Base-by-base conservation (phyloP, 805 yeast genomes). In the Candida stauntonica region DNA sequence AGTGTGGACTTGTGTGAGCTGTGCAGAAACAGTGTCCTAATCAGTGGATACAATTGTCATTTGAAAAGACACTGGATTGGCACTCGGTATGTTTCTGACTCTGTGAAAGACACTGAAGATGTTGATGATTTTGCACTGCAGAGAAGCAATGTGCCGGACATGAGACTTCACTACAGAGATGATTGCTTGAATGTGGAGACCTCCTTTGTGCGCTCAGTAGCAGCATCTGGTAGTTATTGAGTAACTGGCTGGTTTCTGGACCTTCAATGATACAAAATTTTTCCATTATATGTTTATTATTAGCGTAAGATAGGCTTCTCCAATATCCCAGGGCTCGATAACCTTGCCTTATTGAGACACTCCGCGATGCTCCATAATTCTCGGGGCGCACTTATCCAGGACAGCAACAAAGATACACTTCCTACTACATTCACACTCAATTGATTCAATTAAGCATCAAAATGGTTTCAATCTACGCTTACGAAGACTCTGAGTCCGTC, bases 401-500 rank as follows among this genome's bases (percentile, higher is more conserved):
- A 8, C 9, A 21, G 24, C 24, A 21, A 21, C 24, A 8, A n/a
- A 27, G 7, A 21, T 28, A 17, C 9, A 21, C 31, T 16, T 28
- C 13, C 14, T 14, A 14, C 13, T 18, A 28, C 17, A n/a, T 16
- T 14, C 14, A 5, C 7, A 8, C 12, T 26, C 13, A 7, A 26
- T n/a, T n/a, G 15, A 6, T 14, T 26, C 12, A 13, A n/a, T 6
- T 9, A 12, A 28, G 14, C 11, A 19, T 5, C 17, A 36, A 14
- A 33, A 66, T 64, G 70, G 69, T 63, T 20, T 43, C 58, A 33
- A 60, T 66, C 11, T 52, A 55, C 42, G 52, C 62, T 12, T 75
- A 74, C 49, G 57, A 71, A 4, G 77, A 76, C 29, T 72, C 82
- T 7, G 59, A 55, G 14, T 78, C 75, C 26, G 82, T 86, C 21